Evolutionary conservation across 805 yeast species (phyloP), one percentile per base, ranked within the genome.

Genomic region (Ogataea kodamae): DNA sequence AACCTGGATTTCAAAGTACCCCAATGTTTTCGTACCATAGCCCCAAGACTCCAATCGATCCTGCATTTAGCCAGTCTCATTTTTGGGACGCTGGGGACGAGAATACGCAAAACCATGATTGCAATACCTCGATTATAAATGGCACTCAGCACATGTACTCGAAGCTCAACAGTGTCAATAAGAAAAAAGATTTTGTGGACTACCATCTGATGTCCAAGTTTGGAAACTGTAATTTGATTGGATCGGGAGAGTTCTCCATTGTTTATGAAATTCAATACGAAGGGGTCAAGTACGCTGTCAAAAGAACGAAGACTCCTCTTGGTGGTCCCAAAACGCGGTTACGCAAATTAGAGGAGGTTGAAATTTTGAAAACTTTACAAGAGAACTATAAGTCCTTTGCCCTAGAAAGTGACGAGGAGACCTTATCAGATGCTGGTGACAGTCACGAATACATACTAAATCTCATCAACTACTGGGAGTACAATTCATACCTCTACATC

Each of bases 231-330:
- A 68, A 70, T 26, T 61, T 79, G 27, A 64, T 90, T 14, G 96
- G 96, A 3, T 66, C 73, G 21, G 97, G 98, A 15, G 95, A 87
- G 57, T 92, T 92, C 52, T 87, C 96, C 3, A 67, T 76, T 14
- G 98, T 94, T 11, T 92, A 78, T 58, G 83, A 83, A 42, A 90
- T 90, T 25, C 68, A 76, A 10, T 82, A 78, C 50, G 78, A 78
- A 40, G 67, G 70, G 33, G 70, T 72, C 29, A 78, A 74, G 49
- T 87, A 78, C 57, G 97, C 97, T 0, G 92, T 92, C 33, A 92
- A 92, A 59, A 70, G 95, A 39, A 77, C 92, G 17, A 86, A 82
- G 51, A 74, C 76, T 32, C 81, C 80, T 18, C 60, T 78, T 20
- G 59, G 64, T 41, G 72, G 82, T 1, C 73, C 73, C 11, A 73